Percentiles rank a stretch among this genome's conserved stretches.
Conservation (phyloP, 441 rosid species). For the Jatropha multifida region DNA sequence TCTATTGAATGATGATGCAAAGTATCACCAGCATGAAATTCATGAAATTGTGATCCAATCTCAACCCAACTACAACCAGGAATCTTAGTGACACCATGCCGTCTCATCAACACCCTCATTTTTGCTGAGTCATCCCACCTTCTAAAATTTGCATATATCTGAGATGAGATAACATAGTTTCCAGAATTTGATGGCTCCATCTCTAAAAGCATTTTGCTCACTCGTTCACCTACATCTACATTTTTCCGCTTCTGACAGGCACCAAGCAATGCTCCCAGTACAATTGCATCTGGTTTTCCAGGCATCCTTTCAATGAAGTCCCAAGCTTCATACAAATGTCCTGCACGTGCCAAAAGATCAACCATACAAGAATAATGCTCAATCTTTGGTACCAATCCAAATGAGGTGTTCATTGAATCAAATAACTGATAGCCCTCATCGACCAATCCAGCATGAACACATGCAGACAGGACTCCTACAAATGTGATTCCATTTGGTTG, state of each 20-base stretch:
- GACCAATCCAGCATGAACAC: conserved; percentile 83
- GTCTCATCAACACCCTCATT: conserved; percentile 70
- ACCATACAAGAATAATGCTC: conserved; percentile 93
- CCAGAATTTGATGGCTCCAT: conserved; percentile 69
- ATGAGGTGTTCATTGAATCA: conserved; percentile 54
- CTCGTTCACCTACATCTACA: conserved; percentile 48
- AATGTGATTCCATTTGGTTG: conserved; percentile 73
- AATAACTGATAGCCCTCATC: conserved; percentile 57
- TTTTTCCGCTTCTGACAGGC: conserved; percentile 68
- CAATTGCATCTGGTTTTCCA: conserved; percentile 68
- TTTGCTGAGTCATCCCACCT: conserved; percentile 72
- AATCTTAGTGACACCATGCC: conserved; percentile 38
- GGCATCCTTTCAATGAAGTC: conserved; percentile 69
- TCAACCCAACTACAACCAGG: conserved; percentile 58
- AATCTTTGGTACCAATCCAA: conserved; percentile 68
- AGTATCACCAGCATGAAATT: conserved; percentile 68
- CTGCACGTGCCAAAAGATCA: conserved; percentile 83
- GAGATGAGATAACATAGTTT: conserved; percentile 76
- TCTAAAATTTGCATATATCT: conserved; percentile 61
- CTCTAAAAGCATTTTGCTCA: conserved; percentile 50
- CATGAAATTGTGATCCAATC: conserved; percentile 45
- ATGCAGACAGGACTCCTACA: conserved; percentile 74
- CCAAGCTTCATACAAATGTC: conserved; percentile 78
- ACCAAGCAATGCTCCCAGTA: conserved; percentile 74
- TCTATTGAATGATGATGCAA: conserved; percentile 31